Conservation (phyloP, 2,329 filamentous ascomycete genomes). For the Fusarium clavum region DNA sequence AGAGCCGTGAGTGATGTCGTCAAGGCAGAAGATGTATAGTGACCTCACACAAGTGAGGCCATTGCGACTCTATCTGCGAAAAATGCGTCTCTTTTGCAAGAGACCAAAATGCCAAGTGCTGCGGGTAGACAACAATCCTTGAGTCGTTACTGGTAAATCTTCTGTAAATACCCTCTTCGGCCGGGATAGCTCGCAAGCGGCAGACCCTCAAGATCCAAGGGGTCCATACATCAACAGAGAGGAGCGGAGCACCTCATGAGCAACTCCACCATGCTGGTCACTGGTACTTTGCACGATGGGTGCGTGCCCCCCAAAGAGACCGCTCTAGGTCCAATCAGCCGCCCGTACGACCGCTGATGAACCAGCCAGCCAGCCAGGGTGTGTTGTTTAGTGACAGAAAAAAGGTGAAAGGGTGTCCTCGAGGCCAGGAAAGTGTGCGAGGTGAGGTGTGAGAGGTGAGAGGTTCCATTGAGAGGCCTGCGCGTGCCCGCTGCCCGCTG, state of each 20-base stretch:
- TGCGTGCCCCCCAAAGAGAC: conserved; percentile 24
- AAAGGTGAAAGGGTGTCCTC: conserved; percentile 31
- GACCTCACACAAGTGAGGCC: conserved; percentile 10
- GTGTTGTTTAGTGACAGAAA: conserved; percentile 30
- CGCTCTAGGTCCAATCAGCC: conserved; percentile 39
- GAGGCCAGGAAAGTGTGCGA: conserved; percentile 28
- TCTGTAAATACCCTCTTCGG: conserved; percentile 20
- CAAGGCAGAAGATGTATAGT: not conserved
- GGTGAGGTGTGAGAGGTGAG: conserved; percentile 9
- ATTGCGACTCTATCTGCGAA: conserved; percentile 10
- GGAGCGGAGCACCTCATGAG: conserved; percentile 16
- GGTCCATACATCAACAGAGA: conserved; percentile 15
- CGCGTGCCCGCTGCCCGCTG: conserved; percentile 17
- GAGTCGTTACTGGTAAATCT: conserved; percentile 41
- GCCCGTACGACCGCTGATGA: conserved; percentile 43
- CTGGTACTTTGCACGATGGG: conserved; percentile 37
- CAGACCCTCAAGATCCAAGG: conserved; percentile 2
- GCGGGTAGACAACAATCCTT: conserved; percentile 30
- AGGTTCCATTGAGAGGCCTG: conserved; percentile 20
- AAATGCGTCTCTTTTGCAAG: conserved; percentile 9
- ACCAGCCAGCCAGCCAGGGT: conserved; percentile 40
- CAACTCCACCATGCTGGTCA: conserved; percentile 32
- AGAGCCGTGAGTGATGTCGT: conserved; percentile 2
- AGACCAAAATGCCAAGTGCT: conserved; percentile 26
- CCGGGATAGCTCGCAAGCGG: conserved; percentile 18